Percentiles rank a stretch among this genome's conserved stretches.
Conservation (phyloP, 306 rosid genomes). For the Carpinus fangiana region DNA sequence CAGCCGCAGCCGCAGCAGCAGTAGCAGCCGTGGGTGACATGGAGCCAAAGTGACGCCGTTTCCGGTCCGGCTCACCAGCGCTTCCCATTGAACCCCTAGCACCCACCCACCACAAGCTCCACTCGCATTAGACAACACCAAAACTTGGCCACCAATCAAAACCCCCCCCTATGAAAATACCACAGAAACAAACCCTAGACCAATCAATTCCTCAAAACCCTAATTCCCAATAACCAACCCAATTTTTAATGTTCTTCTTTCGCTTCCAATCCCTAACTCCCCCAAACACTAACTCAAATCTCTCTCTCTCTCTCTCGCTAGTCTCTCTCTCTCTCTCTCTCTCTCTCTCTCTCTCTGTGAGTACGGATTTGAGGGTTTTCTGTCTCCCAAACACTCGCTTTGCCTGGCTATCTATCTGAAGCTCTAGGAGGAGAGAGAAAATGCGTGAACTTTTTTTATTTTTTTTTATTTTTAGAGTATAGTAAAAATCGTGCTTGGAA, state of each 20-base stretch:
- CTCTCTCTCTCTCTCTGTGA: constrained; percentile 13
- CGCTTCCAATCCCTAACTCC: constrained; percentile 17
- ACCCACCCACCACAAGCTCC: constrained; percentile 36
- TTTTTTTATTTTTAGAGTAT: constrained; percentile 4
- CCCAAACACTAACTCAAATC: constrained; percentile 20
- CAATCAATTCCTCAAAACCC: constrained; percentile 53
- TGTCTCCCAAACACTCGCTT: constrained; percentile 16
- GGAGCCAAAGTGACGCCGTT: constrained; percentile 92
- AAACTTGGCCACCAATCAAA: not conserved
- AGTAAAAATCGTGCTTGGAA: constrained; percentile 18
- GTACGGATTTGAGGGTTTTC: constrained; percentile 5
- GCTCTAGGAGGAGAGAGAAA: constrained; percentile 27
- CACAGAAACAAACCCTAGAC: constrained; percentile 15
- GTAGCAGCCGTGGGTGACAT: constrained; percentile 68
- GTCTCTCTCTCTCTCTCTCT: not conserved
- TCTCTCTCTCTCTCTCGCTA: not conserved
- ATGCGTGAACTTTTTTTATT: not conserved
- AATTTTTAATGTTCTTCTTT: constrained; percentile 1
- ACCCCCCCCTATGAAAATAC: constrained; percentile 7
- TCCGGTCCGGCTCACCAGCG: constrained; percentile 79
- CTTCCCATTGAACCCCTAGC: constrained; percentile 96
- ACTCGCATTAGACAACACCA: constrained; percentile 45
- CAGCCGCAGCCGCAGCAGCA: constrained; percentile 45
- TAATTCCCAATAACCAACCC: constrained; percentile 45
- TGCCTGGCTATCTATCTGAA: constrained; percentile 23